Base-by-base conservation (phyloP, 2,329 filamentous ascomycete genomes). In the Macrophomina tecta region DNA sequence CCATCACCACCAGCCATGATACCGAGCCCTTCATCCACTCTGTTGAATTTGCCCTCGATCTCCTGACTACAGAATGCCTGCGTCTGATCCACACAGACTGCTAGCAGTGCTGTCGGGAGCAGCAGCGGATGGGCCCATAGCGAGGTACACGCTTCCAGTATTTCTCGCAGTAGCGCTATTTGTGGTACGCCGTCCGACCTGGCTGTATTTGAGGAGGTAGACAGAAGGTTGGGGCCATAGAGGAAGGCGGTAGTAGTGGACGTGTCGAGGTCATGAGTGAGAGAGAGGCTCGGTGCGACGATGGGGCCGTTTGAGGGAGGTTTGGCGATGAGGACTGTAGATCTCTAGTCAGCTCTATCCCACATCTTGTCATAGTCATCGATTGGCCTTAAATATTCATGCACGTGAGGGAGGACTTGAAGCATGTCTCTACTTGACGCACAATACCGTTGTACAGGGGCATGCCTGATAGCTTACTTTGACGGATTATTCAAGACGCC, bases 71-170 rank as follows among this genome's bases (percentile, higher is more conserved):
- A 56, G 9, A 65, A 65, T 4, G 28, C 11, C 51, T 56, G 63
- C n/a, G 63, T 48, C 23, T 51, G 63, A 5, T 55, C 49, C n/a
- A 65, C 49, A 12, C 38, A 23, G 51, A 34, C 23, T 23, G 23
- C 28, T 5, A 55, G 51, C 30, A 65, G 30, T 5, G 46, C 16
- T 32, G 38, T 40, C 28, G 63, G 63, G 1, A 65, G 51, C 3
- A 65, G 63, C 28, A 65, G 51, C 38, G 63, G 63, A 28, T 56
- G 49, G 4, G 58, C 45, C 58, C 58, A 62, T 30, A 49, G 42
- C 16, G 42, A 12, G 7, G 40, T 11, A 18, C 30, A 49, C 6
- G 42, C 14, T 5, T 56, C 63, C 18, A 65, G 38, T 9, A 65
- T 36, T 4, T 56, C 63, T 28, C 42, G 51, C 18, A 65, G 38